phyloP scores from a whole-genome alignment of 805 yeast species.

The Myxozyma udenii region DNA sequence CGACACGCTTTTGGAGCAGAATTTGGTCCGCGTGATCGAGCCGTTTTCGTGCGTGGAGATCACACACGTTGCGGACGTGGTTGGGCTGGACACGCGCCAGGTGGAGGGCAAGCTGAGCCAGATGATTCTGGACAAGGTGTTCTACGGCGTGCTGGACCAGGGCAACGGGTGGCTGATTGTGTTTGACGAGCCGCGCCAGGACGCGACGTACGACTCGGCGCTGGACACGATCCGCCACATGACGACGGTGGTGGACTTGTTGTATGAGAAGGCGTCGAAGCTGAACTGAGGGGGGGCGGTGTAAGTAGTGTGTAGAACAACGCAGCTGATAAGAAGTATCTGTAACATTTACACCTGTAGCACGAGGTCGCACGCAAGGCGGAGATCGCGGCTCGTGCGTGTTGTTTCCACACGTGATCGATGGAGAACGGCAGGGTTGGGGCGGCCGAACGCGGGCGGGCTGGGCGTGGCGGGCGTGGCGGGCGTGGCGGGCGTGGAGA shows the following conservation, averaged over 20 bases:
- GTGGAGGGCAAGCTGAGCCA: constrained; percentile 93
- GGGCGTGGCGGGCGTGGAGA: too few relatives aligned
- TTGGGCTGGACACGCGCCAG: constrained; percentile 81
- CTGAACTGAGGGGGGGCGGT: constrained; percentile 13
- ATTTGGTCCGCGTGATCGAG: constrained; percentile 88
- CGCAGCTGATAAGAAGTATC: too few relatives aligned
- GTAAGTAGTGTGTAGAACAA: not conserved
- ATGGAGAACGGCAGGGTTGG: too few relatives aligned
- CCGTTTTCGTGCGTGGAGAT: constrained; percentile 96
- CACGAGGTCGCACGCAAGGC: not conserved
- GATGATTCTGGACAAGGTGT: constrained; percentile 94
- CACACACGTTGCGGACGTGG: constrained; percentile 77
- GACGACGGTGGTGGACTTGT: constrained; percentile 81
- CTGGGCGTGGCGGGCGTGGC: too few relatives aligned
- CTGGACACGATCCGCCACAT: constrained; percentile 82
- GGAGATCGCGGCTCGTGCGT: too few relatives aligned
- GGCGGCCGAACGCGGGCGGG: too few relatives aligned
- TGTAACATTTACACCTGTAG: too few relatives aligned
- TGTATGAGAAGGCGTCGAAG: constrained; percentile 65
- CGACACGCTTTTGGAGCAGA: constrained; percentile 89
- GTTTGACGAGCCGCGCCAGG: constrained; percentile 83
- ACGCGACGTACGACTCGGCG: constrained; percentile 83
- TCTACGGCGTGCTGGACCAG: constrained; percentile 94
- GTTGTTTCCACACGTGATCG: too few relatives aligned
- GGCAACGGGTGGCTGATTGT: constrained; percentile 96